Conservation (phyloP, 2,329 filamentous ascomycete genomes). For the Talaromyces sp. region DNA sequence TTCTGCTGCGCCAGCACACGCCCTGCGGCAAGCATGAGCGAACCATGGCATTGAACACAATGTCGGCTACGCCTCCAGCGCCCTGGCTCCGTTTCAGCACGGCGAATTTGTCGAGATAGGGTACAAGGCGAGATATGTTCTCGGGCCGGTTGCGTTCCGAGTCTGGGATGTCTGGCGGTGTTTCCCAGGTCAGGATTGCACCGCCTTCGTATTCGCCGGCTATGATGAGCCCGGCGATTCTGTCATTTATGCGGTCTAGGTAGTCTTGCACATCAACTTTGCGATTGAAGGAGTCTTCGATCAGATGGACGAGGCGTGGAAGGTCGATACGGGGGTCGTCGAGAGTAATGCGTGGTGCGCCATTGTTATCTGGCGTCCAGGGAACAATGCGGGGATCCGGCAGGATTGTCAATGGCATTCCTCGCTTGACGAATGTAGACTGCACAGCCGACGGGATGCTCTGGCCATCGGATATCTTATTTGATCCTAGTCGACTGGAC, state of each 20-base stretch:
- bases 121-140: conserved; percentile 62
- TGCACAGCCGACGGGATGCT: conserved; percentile 40
- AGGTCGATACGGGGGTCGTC: conserved; percentile 80
- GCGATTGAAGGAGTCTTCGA: conserved; percentile 87
- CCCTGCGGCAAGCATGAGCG: conserved; percentile 80
- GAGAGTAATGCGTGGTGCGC: conserved; percentile 57
- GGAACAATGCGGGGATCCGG: conserved; percentile 61
- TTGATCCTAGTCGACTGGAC: conserved; percentile 54
- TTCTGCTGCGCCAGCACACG: conserved; percentile 86
- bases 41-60: conserved; percentile 95
- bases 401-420: conserved; percentile 81
- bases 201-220: conserved; percentile 96
- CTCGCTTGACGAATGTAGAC: conserved; percentile 83
- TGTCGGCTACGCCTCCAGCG: conserved; percentile 85
- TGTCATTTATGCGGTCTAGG: conserved; percentile 69
- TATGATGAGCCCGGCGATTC: conserved; percentile 85
- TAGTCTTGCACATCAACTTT: conserved; percentile 81
- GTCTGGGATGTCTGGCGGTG: conserved; percentile 56
- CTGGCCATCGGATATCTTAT: conserved; percentile 26
- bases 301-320: conserved; percentile 73
- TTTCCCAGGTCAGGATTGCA: conserved; percentile 92
- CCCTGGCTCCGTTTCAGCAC: conserved; percentile 85
- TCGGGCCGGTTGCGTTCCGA: conserved; percentile 51
- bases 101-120: conserved; percentile 96
- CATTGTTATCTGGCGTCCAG: conserved; percentile 63